Evolutionary conservation across 2,329 filamentous ascomycete genomes (phyloP).

Genomic region (Xylariales sp.): DNA sequence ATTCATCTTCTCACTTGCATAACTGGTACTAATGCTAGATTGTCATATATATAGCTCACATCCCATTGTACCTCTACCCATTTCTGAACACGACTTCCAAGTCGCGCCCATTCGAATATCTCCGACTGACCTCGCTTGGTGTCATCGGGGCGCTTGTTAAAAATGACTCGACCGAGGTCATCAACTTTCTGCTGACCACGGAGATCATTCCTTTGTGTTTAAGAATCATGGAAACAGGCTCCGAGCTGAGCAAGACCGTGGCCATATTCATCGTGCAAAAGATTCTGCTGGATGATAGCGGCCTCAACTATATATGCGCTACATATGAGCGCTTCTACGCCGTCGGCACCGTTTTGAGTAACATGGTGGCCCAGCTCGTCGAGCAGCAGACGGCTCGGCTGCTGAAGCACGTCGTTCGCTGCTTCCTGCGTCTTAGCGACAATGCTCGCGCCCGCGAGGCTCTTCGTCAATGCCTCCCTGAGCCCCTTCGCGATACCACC

Average conservation of each 20-base stretch:
- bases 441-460: slow-evolving; percentile 95
- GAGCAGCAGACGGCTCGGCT: slow-evolving; percentile 95
- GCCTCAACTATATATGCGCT: slow-evolving; percentile 95
- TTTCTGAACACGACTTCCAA: slow-evolving; percentile 99
- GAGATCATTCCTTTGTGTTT: slow-evolving; percentile 98
- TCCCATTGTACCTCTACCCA: slow-evolving; percentile 94
- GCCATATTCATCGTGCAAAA: slow-evolving; percentile 99
- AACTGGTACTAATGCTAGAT: no score
- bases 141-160: slow-evolving; percentile 97
- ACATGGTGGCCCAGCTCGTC: slow-evolving; percentile 97
- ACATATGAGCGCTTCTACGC: slow-evolving; percentile 99
- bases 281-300: slow-evolving; percentile 94
- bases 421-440: slow-evolving; percentile 91
- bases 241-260: slow-evolving; percentile 96
- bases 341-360: slow-evolving; percentile 93
- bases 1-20: no score
- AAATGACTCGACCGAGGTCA: slow-evolving; percentile 97
- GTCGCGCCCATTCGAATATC: slow-evolving; percentile 93
- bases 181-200: slow-evolving; percentile 97
- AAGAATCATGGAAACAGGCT: slow-evolving; percentile 98
- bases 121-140: slow-evolving; percentile 89
- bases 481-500: slow-evolving; percentile 96
- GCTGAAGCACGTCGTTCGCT: slow-evolving; percentile 95
- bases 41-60: slow-evolving; percentile 68
- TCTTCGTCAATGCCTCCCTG: slow-evolving; percentile 89